These are phyloP conservation scores for Phytophthora tubulina DNA, from an alignment of 352 stramenopile genomes.

Conservation along the genomic window DNA sequence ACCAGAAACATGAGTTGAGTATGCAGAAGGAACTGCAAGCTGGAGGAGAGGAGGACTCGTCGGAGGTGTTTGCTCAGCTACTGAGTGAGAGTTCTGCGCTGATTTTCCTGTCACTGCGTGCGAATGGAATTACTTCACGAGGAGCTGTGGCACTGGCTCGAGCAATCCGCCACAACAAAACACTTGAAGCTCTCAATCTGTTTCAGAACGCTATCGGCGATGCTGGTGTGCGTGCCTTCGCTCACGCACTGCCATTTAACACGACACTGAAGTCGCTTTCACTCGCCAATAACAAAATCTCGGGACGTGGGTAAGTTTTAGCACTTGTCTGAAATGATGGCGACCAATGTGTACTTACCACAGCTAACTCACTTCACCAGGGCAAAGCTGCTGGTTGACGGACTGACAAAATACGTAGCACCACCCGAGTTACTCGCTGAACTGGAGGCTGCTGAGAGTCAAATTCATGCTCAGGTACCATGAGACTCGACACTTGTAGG, in stretches of 20 bases:
- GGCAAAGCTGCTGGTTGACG: conserved; percentile 44
- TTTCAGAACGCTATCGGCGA: conserved; percentile 76
- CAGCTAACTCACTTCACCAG: conserved; percentile 20
- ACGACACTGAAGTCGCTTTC: conserved; percentile 69
- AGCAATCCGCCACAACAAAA: conserved; percentile 56
- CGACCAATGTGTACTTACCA: not conserved
- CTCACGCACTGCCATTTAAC: conserved; percentile 68
- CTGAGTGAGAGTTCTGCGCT: conserved; percentile 51
- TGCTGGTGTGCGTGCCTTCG: conserved; percentile 60
- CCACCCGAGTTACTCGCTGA: conserved; percentile 59
- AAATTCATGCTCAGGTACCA: conserved; percentile 71
- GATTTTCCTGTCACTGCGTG: conserved; percentile 69
- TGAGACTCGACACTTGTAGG: not conserved
- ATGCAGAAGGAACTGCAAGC: conserved; percentile 28
- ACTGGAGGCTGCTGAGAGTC: conserved; percentile 69
- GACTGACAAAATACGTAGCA: conserved; percentile 65
- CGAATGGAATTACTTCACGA: conserved; percentile 56
- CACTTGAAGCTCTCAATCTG: conserved; percentile 70
- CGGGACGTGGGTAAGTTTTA: conserved; percentile 52
- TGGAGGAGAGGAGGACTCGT: conserved; percentile 11
- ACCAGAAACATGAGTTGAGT: conserved; percentile 21
- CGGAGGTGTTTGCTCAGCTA: conserved; percentile 51
- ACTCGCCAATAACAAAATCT: conserved; percentile 68
- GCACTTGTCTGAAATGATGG: not conserved
- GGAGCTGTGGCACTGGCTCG: conserved; percentile 54